Percentiles rank a stretch among this genome's conserved stretches.
Evolutionary conservation across 129 eudicot species (phyloP).

Genomic region (Lactuca sativa): DNA sequence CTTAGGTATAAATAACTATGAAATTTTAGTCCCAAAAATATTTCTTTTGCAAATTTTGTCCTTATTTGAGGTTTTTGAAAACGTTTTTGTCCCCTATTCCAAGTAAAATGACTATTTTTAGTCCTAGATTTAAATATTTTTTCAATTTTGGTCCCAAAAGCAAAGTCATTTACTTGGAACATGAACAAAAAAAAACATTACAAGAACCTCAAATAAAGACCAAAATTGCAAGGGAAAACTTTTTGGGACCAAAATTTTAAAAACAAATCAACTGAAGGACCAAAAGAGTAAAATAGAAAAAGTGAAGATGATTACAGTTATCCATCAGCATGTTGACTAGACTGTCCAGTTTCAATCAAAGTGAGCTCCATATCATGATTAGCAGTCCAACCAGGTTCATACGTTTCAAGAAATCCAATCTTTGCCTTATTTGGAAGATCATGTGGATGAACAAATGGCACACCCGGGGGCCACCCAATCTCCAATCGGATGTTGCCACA

Average conservation of each 20-base stretch:
- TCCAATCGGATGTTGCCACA: slow-evolving; percentile 45
- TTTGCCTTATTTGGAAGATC: slow-evolving; percentile 99
- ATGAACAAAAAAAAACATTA: too few relatives aligned
- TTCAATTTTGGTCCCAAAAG: too few relatives aligned
- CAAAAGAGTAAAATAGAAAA: background rate
- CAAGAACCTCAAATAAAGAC: background rate
- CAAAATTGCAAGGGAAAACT: background rate
- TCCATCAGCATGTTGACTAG: slow-evolving; percentile 52
- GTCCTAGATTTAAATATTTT: too few relatives aligned
- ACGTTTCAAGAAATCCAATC: slow-evolving; percentile 91
- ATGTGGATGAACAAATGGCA: slow-evolving; percentile 99
- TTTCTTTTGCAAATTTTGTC: too few relatives aligned
- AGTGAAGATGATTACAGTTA: slow-evolving; percentile 35
- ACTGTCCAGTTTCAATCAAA: slow-evolving; percentile 62
- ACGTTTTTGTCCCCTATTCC: too few relatives aligned
- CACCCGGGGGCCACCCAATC: slow-evolving; percentile 49
- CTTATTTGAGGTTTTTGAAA: too few relatives aligned
- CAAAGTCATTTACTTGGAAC: too few relatives aligned
- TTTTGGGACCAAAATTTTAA: background rate
- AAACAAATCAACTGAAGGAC: too few relatives aligned
- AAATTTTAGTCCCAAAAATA: too few relatives aligned
- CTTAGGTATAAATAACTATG: too few relatives aligned
- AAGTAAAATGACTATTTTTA: too few relatives aligned
- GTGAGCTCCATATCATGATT: slow-evolving; percentile 85
- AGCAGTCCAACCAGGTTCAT: slow-evolving; percentile 97